phyloP scores from a whole-genome alignment of 108 stramenopile species.

The Cyclostephanos invisitatus region DNA sequence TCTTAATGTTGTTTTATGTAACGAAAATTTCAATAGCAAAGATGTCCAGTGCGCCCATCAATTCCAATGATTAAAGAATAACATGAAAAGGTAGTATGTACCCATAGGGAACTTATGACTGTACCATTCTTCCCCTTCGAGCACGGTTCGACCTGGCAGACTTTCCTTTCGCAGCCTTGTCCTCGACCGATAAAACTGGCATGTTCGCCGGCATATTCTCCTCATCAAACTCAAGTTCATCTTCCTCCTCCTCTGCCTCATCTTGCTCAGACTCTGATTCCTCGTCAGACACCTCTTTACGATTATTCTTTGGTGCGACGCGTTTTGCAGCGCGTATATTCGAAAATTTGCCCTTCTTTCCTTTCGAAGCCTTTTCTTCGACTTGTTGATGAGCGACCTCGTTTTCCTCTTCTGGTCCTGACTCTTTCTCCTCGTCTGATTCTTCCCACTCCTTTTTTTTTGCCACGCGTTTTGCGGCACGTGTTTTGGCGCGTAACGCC shows the following conservation, averaged over 20 bases:
- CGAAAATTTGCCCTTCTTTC: conserved; percentile 56
- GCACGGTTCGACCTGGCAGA: conserved; percentile 2
- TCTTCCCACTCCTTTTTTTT: conserved; percentile 46
- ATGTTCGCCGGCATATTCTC: conserved; percentile 34
- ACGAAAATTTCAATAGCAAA: not conserved
- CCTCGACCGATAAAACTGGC: not conserved
- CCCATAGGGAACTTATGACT: not conserved
- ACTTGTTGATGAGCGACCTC: not conserved
- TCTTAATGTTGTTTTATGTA: conserved; percentile 7
- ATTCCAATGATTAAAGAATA: not conserved
- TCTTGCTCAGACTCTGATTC: conserved; percentile 27
- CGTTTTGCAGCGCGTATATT: conserved; percentile 54
- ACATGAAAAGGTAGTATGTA: not conserved
- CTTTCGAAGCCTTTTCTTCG: not conserved
- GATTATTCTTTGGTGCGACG: conserved; percentile 36
- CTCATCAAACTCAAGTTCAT: conserved; percentile 24
- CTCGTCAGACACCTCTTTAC: conserved; percentile 32
- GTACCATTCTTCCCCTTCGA: not conserved
- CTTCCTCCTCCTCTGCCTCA: conserved; percentile 14
- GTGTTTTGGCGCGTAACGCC: conserved; percentile 62
- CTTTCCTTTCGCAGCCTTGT: not conserved
- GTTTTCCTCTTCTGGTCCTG: conserved; percentile 28
- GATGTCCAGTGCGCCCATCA: not conserved
- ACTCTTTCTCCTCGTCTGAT: conserved; percentile 29
- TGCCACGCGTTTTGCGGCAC: conserved; percentile 46